phyloP scores from a whole-genome alignment of 352 stramenopile genomes.

The Phytophthora niederhauseri region DNA sequence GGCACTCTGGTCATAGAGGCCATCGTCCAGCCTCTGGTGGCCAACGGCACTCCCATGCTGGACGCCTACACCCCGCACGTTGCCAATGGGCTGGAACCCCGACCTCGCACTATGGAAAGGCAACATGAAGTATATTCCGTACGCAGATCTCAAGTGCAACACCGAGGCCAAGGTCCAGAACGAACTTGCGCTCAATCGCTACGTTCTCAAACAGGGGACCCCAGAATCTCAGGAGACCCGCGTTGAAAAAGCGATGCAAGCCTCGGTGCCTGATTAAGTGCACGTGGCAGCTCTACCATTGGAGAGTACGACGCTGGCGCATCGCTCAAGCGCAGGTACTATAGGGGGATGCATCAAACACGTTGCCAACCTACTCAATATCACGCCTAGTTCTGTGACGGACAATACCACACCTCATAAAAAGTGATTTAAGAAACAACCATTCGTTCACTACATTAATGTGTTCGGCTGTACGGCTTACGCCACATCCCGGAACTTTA shows the following conservation, averaged over 20 bases:
- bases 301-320: slow-evolving; percentile 1
- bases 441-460: slow-evolving; percentile 15
- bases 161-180: slow-evolving; percentile 19
- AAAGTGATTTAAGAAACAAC: slow-evolving; percentile 17
- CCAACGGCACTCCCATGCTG: too few relatives aligned
- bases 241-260: slow-evolving; percentile 13
- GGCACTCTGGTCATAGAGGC: too few relatives aligned
- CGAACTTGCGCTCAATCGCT: slow-evolving; percentile 15
- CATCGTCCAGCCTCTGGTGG: too few relatives aligned
- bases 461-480: slow-evolving; percentile 21
- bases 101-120: neutral
- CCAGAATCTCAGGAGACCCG: slow-evolving; percentile 14
- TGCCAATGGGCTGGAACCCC: neutral
- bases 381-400: slow-evolving; percentile 18
- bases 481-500: slow-evolving; percentile 9
- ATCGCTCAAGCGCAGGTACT: neutral
- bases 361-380: slow-evolving; percentile 19
- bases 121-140: slow-evolving; percentile 14
- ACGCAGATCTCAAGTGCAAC: slow-evolving; percentile 12
- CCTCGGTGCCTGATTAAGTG: neutral
- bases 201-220: slow-evolving; percentile 13
- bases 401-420: slow-evolving; percentile 19
- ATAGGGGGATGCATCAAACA: neutral
- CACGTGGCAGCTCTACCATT: neutral
- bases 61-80: too few relatives aligned